Base-by-base conservation (phyloP, 768 basidiomycete species). In the Exidia glandulosa region DNA sequence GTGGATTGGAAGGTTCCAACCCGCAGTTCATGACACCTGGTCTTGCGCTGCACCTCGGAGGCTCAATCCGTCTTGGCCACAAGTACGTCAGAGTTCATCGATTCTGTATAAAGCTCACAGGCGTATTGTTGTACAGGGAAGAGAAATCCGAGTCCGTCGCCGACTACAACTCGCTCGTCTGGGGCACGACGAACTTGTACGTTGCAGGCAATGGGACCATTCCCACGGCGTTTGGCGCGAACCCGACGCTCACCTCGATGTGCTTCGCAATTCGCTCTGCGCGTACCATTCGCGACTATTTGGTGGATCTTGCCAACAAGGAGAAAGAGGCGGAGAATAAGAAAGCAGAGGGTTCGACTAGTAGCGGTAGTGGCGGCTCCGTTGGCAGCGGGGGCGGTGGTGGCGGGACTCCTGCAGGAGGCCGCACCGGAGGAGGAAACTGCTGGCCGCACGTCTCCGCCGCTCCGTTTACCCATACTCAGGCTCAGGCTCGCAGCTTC, bases 1-100 rank as follows among this genome's bases (percentile, higher is more conserved):
- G n/a, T n/a, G n/a, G n/a, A n/a, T n/a, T n/a, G n/a, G n/a, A n/a
- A n/a, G n/a, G n/a, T 13, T 68, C 68, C 16, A 59, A 67, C 41
- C 70, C 72, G n/a, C 69, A 71, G 61, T 71, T 71, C 65, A 69
- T 71, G 71, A 59, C 59, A 19, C 67, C 63, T 5, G 68, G 65
- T 10, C 60, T 69, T 19, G 62, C 65, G 23, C 60, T 63, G 29
- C 66, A 64, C 58, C 60, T 68, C 50, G 61, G 55, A 30, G 66
- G 62, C 16, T 57, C 59, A 45, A 57, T 29, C 25, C 58, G 55
- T 45, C 31, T 14, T n/a, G 48, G 60, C 4, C 27, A 34, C 16
- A 37, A 60, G 30, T n/a, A 19, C 10, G 32, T n/a, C 27, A 56
- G 12, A 58, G 10, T 25, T 25, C 13, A 54, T 25, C 50, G 32